Conservation (phyloP, 306 rosid genomes). For the Parietaria judaica region DNA sequence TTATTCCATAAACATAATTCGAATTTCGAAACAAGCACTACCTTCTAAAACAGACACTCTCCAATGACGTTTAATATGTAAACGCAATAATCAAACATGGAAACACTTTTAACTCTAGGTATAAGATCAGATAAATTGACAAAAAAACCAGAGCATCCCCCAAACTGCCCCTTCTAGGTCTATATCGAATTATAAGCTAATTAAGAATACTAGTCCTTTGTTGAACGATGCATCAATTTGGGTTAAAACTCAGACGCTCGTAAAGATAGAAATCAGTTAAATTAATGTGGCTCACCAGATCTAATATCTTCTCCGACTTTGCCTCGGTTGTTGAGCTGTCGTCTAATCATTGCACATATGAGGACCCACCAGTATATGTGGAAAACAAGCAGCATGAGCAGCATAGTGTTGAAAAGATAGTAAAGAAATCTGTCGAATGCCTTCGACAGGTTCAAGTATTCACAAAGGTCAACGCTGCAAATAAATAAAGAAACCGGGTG, state of each 20-base stretch:
- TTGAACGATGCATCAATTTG: not conserved
- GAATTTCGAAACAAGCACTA: too few species aligned
- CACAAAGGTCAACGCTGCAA: conserved; percentile 55
- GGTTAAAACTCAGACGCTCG: conserved; percentile 7
- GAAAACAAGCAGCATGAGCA: conserved; percentile 77
- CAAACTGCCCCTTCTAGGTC: too few species aligned
- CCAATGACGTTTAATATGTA: too few species aligned
- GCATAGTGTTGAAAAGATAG: conserved; percentile 72
- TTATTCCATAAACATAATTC: too few species aligned
- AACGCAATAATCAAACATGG: too few species aligned
- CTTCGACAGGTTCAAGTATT: conserved; percentile 41
- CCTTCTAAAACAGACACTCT: too few species aligned
- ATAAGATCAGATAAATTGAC: too few species aligned
- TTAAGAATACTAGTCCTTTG: too few species aligned
- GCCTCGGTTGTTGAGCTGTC: conserved; percentile 84
- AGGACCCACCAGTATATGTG: conserved; percentile 99
- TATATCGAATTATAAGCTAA: too few species aligned
- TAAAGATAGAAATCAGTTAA: not conserved
- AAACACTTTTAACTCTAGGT: too few species aligned
- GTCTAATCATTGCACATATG: conserved; percentile 70
- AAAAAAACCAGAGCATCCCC: too few species aligned
- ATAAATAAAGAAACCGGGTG: conserved; percentile 15
- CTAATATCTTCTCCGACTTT: conserved; percentile 97
- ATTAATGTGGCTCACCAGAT: conserved; percentile 56
- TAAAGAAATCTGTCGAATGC: conserved; percentile 35